Evolutionary conservation across 2,329 filamentous ascomycete species (phyloP), one percentile per base, ranked within the genome.

Genomic region (Pyrenochaeta sp.): DNA sequence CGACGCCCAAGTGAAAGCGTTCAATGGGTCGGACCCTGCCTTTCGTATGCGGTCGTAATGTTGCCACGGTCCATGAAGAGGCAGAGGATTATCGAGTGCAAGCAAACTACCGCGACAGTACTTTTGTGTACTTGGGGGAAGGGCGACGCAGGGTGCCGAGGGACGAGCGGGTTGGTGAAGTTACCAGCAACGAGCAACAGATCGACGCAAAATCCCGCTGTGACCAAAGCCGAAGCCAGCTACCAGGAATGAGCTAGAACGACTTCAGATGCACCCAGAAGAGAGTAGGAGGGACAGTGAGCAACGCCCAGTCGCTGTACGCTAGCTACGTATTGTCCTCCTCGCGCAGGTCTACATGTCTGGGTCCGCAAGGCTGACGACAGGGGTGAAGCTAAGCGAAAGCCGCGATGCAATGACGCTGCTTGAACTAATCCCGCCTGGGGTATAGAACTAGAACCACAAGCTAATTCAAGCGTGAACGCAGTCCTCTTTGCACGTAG

Each of bases 111-210:
- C 53, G 45, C 56, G 53, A 42, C 44, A 34, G 48, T 44, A 44
- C 52, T 56, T 5, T 30, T 51, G 54, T 50, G 52, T 48, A 53
- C 40, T 54, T 44, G 45, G 46, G 61, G 56, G 52, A 55, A 58
- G 57, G 45, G 61, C 62, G 50, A 54, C 58, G 62, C 62, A 69
- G 66, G 59, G 58, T 62, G 65, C 66, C 66, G 68, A 67, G 66
- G 47, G 62, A 58, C 56, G 59, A 61, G 48, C 51, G 60, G 50
- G 59, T 45, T 59, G 44, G 42, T 56, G 37, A 53, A 59, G 54
- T 59, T 62, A 61, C 56, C 58, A 61, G 52, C 60, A 64, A 62
- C 62, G 40, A 37, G 54, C 30, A 32, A 32, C 10, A 10, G 6
- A 50, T 46, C 58, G 50, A 51, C 43, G 44, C 58, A 53, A 39